Evolutionary conservation across 163 green algal genomes (phyloP).

Genomic region (Coccomyxa subellipsoidea): DNA sequence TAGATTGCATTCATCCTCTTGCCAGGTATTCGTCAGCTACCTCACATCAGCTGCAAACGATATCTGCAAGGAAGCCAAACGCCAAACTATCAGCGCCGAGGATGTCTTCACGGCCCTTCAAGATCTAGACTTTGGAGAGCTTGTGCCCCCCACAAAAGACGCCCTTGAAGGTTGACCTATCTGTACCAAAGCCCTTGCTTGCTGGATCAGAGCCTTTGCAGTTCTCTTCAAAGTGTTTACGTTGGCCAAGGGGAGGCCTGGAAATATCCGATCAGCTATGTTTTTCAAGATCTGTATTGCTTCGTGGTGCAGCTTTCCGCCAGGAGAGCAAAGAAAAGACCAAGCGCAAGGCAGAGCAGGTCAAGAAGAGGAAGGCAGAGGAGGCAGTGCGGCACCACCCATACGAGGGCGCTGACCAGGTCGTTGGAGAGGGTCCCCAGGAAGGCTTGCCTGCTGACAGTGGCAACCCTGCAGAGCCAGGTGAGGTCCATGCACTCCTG

Average conservation of each 20-base stretch:
- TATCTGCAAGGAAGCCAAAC: slow-evolving; percentile 77
- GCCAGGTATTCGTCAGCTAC: slow-evolving; percentile 90
- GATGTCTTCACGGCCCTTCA: slow-evolving; percentile 84
- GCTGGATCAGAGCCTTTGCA: not conserved
- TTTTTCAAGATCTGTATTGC: not conserved
- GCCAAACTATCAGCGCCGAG: slow-evolving; percentile 82
- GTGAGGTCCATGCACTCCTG: not conserved
- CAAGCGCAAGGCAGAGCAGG: slow-evolving; percentile 40
- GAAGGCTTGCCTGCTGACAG: not conserved
- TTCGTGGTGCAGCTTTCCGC: slow-evolving; percentile 36
- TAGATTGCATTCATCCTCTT: too few relatives aligned
- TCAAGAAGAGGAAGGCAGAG: slow-evolving; percentile 18
- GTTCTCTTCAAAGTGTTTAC: not conserved
- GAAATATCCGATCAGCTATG: not conserved
- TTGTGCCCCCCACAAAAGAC: slow-evolving; percentile 66
- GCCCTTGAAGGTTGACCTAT: slow-evolving; percentile 67
- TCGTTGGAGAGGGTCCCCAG: too few relatives aligned
- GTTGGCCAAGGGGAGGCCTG: not conserved
- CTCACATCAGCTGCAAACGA: slow-evolving; percentile 87
- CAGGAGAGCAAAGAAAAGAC: slow-evolving; percentile 42
- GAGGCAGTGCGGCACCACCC: not conserved
- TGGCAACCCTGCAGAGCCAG: not conserved
- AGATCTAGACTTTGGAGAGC: slow-evolving; percentile 85
- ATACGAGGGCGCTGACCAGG: not conserved
- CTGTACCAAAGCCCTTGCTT: not conserved